Evolutionary conservation across 1,139 yeast species (phyloP), one percentile per base, ranked within the genome.

Genomic region (Yamadazyma epiphylla): DNA sequence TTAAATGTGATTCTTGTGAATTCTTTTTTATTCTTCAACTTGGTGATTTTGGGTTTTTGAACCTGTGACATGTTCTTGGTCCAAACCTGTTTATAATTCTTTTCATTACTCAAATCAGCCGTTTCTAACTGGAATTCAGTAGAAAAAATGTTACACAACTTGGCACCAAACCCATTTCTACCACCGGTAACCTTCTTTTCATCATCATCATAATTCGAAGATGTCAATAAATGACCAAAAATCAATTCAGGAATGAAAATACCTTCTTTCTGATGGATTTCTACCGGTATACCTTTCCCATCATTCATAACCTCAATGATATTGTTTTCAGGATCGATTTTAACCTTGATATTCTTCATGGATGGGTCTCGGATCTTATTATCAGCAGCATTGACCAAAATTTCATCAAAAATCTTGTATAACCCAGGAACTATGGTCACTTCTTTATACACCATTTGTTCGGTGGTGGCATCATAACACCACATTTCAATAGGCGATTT

Each of bases 141-240:
- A 14, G 96, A 88, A 53, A 87, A 87, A 46, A 94, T 85, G 60
- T 94, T 84, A 86, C 56, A 94, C 36, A 68, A 66, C 55, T 94
- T 94, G 28, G 99, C 98, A 59, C 99, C 99, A 54, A 78, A 94
- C 43, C 98, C 98, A 54, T 94, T 94, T 68, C 99, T 78, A 58
- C 99, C 99, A 65, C 98, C 99, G 2, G 96, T 87, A 16, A 94
- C 97, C 56, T 94, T 94, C 61, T 85, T 86, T 51, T 91, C 84
- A 42, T 91, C 78, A 53, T 94, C 98, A 53, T 94, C 96, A 56
- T 94, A 94, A 58, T 94, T 94, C 20, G 96, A 86, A 3, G 97
- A 89, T 0, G 98, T 94, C 46, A 94, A 73, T 41, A 94, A 73
- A 51, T 91, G 88, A 36, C 99, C 99, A 58, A 94, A 94, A 48